Percentiles rank a stretch among this genome's conserved stretches.
Conservation (phyloP, 2,329 filamentous ascomycete genomes). For the Sporothrix luriei region DNA sequence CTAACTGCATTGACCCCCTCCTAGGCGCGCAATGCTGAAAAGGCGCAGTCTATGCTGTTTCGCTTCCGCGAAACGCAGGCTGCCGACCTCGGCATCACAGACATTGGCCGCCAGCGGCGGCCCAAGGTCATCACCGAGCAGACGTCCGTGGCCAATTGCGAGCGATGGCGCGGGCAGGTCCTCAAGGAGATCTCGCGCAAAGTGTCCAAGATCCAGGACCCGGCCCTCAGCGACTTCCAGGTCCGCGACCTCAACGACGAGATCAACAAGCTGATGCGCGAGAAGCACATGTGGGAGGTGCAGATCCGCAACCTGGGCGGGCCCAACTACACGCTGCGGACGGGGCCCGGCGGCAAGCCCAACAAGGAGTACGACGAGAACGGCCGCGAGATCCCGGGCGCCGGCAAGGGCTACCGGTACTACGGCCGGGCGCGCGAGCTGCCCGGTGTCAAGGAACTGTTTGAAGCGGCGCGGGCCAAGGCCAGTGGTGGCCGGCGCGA, state of each 20-base stretch:
- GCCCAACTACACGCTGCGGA: constrained; percentile 84
- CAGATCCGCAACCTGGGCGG: constrained; percentile 95
- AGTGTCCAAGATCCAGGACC: constrained; percentile 92
- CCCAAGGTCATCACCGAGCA: constrained; percentile 90
- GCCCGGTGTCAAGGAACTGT: constrained; percentile 94
- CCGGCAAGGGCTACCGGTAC: constrained; percentile 78
- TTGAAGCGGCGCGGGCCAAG: constrained; percentile 70
- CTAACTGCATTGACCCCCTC: neutral
- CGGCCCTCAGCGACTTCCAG: constrained; percentile 90
- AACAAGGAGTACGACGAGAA: constrained; percentile 73
- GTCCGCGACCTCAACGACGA: constrained; percentile 98
- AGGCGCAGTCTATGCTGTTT: constrained; percentile 99
- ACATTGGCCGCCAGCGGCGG: constrained; percentile 83
- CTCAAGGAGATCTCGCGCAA: constrained; percentile 97
- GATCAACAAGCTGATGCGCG: constrained; percentile 98
- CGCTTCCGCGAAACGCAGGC: constrained; percentile 98
- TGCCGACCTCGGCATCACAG: constrained; percentile 92
- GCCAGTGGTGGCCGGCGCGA: constrained; percentile 40
- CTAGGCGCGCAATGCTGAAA: constrained; percentile 94
- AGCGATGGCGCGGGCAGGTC: constrained; percentile 98
- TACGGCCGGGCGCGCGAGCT: constrained; percentile 85
- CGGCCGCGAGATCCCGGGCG: constrained; percentile 69
- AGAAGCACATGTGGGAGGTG: constrained; percentile 99
- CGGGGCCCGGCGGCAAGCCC: constrained; percentile 51
- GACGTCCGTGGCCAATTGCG: constrained; percentile 79